Evolutionary conservation across 2,329 filamentous ascomycete species (phyloP).

Genomic region (Cytospora mali): DNA sequence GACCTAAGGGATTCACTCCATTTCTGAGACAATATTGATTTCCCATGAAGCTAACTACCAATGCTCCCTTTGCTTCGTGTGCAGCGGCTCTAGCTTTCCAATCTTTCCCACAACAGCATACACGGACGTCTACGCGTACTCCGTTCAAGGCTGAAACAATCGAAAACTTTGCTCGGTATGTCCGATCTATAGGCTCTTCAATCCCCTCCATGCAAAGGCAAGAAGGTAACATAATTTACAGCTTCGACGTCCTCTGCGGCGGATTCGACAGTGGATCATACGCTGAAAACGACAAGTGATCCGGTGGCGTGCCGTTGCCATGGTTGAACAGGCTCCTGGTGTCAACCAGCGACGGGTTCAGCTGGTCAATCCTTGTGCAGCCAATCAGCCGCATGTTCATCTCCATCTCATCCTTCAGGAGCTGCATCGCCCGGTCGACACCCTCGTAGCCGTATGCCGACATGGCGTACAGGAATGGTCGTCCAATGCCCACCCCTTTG

Average conservation of each 20-base stretch:
- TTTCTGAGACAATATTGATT: no score
- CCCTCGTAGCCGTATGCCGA: slow-evolving; percentile 84
- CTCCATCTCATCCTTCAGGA: slow-evolving; percentile 94
- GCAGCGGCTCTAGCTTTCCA: background rate
- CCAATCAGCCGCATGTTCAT: slow-evolving; percentile 99
- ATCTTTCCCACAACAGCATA: no score
- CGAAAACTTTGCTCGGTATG: background rate
- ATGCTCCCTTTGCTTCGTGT: no score
- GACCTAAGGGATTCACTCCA: no score
- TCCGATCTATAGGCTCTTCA: background rate
- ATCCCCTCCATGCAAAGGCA: background rate
- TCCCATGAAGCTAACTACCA: no score
- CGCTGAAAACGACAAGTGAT: slow-evolving; percentile 50
- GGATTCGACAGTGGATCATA: slow-evolving; percentile 59
- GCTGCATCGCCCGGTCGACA: slow-evolving; percentile 88
- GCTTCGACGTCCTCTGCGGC: slow-evolving; percentile 54
- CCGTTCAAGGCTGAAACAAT: background rate
- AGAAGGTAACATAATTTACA: slow-evolving; percentile 38
- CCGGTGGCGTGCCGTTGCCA: slow-evolving; percentile 50
- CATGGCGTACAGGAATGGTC: slow-evolving; percentile 97
- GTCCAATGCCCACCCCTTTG: slow-evolving; percentile 87
- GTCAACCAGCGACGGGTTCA: slow-evolving; percentile 82
- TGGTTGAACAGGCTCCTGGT: slow-evolving; percentile 66
- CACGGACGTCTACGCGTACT: background rate
- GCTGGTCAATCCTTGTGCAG: slow-evolving; percentile 70